These are phyloP conservation scores for Corchorus olitorius DNA, from an alignment of 345 rosid species.

Conservation along the genomic window DNA sequence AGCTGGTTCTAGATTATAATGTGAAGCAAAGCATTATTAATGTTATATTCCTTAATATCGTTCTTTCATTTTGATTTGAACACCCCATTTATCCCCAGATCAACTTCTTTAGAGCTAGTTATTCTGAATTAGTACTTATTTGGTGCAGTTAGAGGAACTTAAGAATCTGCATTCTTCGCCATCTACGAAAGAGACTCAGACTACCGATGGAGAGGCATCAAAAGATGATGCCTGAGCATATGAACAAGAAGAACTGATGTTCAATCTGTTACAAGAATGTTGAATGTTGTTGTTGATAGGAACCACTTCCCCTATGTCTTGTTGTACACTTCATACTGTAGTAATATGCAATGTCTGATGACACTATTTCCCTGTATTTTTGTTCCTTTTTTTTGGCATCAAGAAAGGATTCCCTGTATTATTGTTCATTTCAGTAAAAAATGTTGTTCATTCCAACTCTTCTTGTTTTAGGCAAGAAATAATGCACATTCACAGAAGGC, in stretches of 20 bases:
- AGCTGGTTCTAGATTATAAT: not conserved
- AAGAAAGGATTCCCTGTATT: not conserved
- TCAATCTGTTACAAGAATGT: not conserved
- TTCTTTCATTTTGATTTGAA: not conserved
- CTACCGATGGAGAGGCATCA: constrained; percentile 33
- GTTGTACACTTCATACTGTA: constrained; percentile 4
- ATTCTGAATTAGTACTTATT: not conserved
- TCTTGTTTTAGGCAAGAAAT: not conserved
- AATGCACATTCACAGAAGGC: not conserved
- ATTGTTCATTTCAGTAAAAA: not conserved
- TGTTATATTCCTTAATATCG: not conserved
- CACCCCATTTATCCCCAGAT: not conserved
- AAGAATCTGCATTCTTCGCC: constrained; percentile 31
- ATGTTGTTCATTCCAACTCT: not conserved
- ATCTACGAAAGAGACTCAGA: constrained; percentile 39
- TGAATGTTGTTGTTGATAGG: not conserved
- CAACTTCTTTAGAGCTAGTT: not conserved
- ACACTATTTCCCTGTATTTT: not conserved
- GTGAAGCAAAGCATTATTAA: not conserved
- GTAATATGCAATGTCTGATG: not conserved
- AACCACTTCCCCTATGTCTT: not conserved
- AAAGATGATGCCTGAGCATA: constrained; percentile 34
- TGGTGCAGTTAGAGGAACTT: constrained; percentile 59
- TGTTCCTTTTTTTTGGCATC: too few species aligned
- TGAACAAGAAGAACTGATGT: constrained; percentile 12